phyloP scores from a whole-genome alignment of 352 stramenopile genomes.

The Globisporangium middletonii region DNA sequence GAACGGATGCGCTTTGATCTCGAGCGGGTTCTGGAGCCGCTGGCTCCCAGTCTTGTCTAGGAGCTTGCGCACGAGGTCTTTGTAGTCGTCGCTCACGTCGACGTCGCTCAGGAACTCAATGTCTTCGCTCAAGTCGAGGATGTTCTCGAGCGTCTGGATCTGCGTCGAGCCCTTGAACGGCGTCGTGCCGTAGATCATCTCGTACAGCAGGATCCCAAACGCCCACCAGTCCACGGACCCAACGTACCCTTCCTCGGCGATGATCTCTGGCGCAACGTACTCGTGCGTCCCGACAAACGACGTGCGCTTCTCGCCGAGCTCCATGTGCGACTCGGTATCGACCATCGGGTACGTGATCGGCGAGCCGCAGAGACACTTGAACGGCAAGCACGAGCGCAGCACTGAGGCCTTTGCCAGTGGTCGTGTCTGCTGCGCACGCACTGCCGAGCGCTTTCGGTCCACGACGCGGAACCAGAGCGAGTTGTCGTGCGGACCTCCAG shows the following conservation, averaged over 20 bases:
- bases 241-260: conserved; percentile 50
- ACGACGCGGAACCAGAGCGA: conserved; percentile 19
- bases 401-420: background rate
- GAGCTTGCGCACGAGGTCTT: conserved; percentile 65
- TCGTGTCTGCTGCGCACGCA: no score
- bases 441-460: conserved; percentile 10
- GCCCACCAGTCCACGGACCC: conserved; percentile 67
- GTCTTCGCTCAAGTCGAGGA: conserved; percentile 35
- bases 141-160: conserved; percentile 43
- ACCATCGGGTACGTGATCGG: conserved; percentile 29
- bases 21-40: conserved; percentile 85
- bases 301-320: conserved; percentile 23
- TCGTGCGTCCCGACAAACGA: conserved; percentile 63
- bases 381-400: conserved; percentile 18
- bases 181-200: conserved; percentile 50
- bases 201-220: conserved; percentile 56
- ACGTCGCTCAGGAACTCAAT: conserved; percentile 60
- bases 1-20: conserved; percentile 92
- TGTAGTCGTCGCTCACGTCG: conserved; percentile 38
- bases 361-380: conserved; percentile 13
- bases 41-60: conserved; percentile 24
- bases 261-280: conserved; percentile 61
- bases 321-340: conserved; percentile 49
- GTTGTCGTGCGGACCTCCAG: conserved; percentile 1
- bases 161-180: conserved; percentile 42